phyloP scores from a whole-genome alignment of 1,284 basidiomycete genomes.

The Ustilago shanxiensis region DNA sequence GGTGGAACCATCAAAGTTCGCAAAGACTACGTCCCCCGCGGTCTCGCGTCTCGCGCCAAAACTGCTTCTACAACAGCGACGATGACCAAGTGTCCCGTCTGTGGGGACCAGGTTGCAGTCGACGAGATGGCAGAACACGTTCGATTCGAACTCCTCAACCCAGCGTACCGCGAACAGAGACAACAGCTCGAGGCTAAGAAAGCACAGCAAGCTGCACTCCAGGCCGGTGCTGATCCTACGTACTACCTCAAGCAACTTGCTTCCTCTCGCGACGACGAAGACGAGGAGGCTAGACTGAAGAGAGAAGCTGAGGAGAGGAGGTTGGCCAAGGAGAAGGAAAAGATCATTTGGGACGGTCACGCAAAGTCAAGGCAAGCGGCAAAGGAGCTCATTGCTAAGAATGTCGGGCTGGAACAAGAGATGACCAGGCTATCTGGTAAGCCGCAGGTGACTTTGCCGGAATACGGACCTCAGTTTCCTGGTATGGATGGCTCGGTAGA shows the following conservation, averaged over 20 bases:
- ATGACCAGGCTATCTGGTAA: slow-evolving; percentile 48
- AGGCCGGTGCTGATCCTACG: slow-evolving; percentile 65
- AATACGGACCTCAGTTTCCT: slow-evolving; percentile 52
- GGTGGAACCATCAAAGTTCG: slow-evolving; percentile 75
- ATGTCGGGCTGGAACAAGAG: slow-evolving; percentile 52
- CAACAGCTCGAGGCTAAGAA: slow-evolving; percentile 62
- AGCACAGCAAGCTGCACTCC: slow-evolving; percentile 64
- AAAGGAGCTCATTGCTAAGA: slow-evolving; percentile 51
- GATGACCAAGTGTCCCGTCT: slow-evolving; percentile 86
- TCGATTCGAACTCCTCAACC: slow-evolving; percentile 97
- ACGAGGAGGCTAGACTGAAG: slow-evolving; percentile 57
- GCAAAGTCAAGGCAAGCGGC: slow-evolving; percentile 52
- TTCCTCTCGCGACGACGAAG: slow-evolving; percentile 58
- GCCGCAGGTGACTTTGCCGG: slow-evolving; percentile 32
- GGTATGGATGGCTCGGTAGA: slow-evolving; percentile 13
- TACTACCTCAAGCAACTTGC: slow-evolving; percentile 65
- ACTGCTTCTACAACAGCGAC: slow-evolving; percentile 17
- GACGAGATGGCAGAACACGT: slow-evolving; percentile 97
- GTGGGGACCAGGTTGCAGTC: slow-evolving; percentile 91
- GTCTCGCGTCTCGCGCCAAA: slow-evolving; percentile 46
- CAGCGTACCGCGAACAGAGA: slow-evolving; percentile 74
- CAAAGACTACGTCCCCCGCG: slow-evolving; percentile 88
- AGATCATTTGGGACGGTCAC: slow-evolving; percentile 69
- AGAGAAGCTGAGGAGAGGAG: slow-evolving; percentile 62
- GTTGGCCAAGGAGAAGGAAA: slow-evolving; percentile 64